A percentile compares a stretch with the other conserved stretches of the same genome.
Conservation (phyloP, 1,139 yeast species). For the Suhomyces taliae region DNA sequence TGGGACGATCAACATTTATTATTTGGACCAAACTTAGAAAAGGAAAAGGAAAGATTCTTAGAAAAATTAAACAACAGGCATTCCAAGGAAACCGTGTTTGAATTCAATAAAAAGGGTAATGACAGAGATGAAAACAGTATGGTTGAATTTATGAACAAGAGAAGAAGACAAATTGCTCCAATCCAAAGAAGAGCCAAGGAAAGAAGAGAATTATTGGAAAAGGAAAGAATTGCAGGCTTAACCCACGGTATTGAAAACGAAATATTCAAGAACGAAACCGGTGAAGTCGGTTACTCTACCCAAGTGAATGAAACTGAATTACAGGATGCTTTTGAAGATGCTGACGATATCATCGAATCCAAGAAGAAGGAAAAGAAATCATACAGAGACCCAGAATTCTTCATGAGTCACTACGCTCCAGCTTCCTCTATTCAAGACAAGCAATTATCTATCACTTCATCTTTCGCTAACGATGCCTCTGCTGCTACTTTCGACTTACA, state of each 20-base stretch:
- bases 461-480: conserved; percentile 82
- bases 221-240: conserved; percentile 76
- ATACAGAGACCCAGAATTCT: conserved; percentile 80
- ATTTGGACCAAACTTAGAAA: conserved; percentile 72
- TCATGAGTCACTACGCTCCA: conserved; percentile 89
- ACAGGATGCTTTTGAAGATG: conserved; percentile 45
- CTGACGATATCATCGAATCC: conserved; percentile 45
- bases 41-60: conserved; percentile 71
- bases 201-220: conserved; percentile 64
- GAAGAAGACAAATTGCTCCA: conserved; percentile 87
- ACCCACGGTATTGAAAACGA: conserved; percentile 75
- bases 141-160: conserved; percentile 78
- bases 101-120: conserved; percentile 59
- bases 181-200: conserved; percentile 78
- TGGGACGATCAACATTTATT: conserved; percentile 89
- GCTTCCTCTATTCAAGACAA: conserved; percentile 78
- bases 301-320: conserved; percentile 42
- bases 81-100: conserved; percentile 90
- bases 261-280: conserved; percentile 50
- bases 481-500: conserved; percentile 83
- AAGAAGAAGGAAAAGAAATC: conserved; percentile 38
- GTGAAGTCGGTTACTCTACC: conserved; percentile 54
- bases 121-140: conserved; percentile 61
- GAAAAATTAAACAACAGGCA: conserved; percentile 67
- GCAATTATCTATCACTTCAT: conserved; percentile 61